A percentile compares a stretch with the other conserved stretches of the same genome.
phyloP scores from a whole-genome alignment of 441 rosid species.

The Pelargonium myrrhifolium region DNA sequence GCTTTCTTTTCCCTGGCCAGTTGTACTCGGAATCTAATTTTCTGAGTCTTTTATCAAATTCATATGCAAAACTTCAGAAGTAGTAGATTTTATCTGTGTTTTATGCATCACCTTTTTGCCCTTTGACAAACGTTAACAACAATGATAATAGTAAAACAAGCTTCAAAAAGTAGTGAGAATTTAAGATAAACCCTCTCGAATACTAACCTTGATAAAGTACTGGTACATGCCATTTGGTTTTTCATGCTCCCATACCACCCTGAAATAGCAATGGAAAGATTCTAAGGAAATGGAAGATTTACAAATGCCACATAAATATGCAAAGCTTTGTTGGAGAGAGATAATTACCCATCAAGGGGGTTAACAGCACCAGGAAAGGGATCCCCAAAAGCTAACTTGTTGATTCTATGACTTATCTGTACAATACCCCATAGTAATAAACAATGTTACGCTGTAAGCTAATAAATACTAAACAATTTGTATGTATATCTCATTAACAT shows the following conservation, averaged over 20 bases:
- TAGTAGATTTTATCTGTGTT: too few relatives aligned
- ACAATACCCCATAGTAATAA: not conserved
- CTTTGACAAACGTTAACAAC: not conserved
- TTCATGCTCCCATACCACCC: not conserved
- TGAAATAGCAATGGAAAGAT: not conserved
- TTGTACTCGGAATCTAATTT: too few relatives aligned
- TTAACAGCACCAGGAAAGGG: constrained; percentile 83
- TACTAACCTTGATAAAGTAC: constrained; percentile 1
- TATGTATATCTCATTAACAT: not conserved
- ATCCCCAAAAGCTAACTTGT: constrained; percentile 71
- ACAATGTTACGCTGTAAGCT: not conserved
- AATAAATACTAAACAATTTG: not conserved
- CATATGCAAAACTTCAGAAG: too few relatives aligned
- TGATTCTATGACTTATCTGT: constrained; percentile 85
- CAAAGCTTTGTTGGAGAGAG: not conserved
- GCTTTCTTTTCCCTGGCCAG: too few relatives aligned
- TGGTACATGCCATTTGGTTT: constrained; percentile 3
- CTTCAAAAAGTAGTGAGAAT: not conserved
- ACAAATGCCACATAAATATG: not conserved
- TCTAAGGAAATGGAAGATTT: not conserved
- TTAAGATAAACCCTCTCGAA: not conserved
- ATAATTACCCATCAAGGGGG: constrained; percentile 78
- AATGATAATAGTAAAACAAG: too few relatives aligned
- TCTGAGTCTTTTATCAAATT: too few relatives aligned
- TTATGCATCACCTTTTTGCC: not conserved